Evolutionary conservation across 164 flowering plant species (phyloP).

Genomic region (Buxus sempervirens): DNA sequence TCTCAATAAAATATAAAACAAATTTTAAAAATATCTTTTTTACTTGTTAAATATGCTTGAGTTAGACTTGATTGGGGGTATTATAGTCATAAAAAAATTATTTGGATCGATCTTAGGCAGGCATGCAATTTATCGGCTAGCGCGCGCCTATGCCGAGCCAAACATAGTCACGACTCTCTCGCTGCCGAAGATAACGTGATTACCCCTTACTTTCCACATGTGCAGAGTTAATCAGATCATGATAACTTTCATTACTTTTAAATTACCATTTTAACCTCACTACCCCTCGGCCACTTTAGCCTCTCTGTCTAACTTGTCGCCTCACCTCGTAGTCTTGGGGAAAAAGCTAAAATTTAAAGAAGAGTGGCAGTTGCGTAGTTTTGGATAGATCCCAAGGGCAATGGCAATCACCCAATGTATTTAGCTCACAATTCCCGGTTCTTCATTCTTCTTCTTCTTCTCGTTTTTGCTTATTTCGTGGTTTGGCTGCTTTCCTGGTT

Average conservation of each 20-base stretch:
- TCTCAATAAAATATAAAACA: no score
- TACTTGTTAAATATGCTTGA: no score
- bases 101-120: no score
- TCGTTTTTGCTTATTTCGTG: constrained; percentile 1
- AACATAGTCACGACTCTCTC: no score
- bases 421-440: constrained; percentile 28
- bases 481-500: background rate
- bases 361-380: constrained; percentile 24
- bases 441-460: no score
- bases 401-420: background rate
- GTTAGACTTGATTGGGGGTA: no score
- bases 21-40: no score
- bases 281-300: background rate
- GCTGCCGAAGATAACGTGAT: background rate
- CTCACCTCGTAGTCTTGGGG: no score
- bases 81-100: no score
- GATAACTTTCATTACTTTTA: background rate
- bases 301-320: background rate
- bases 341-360: no score
- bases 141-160: no score
- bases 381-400: background rate
- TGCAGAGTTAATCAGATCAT: constrained; percentile 1
- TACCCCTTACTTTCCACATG: background rate
- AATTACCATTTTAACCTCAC: background rate
- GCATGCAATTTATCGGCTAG: no score